Base-by-base conservation (phyloP, 2,329 filamentous ascomycete genomes). In the Xylaria polymorpha region DNA sequence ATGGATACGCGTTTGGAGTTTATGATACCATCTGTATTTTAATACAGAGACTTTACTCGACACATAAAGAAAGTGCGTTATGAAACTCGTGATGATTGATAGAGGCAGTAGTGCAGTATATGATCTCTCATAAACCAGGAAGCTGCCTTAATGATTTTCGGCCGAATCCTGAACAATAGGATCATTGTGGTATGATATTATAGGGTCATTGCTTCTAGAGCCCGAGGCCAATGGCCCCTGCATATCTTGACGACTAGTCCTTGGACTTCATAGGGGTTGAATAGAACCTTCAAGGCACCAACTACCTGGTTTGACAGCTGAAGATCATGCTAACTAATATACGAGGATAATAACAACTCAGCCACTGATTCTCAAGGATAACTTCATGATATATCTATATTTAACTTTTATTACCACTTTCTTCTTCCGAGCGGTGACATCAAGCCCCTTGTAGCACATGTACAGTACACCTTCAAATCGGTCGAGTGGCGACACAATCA, bases 321-420 rank as follows among this genome's bases (percentile, higher is more conserved):
- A 57, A 43, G 25, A 61, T 46, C 22, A 57, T 39, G 39, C 15
- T 64, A 37, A 37, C 15, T 48, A 43, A 37, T 37, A 37, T 25
- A 35, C 20, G 44, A 59, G 14, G 35, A 51, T 6, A 10, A 55
- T 15, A 32, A 37, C 25, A 15, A 29, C 46, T 1, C 14, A 35
- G 56, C 61, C 55, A 60, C 37, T 44, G 32, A 37, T 57, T 51
- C n/a, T 55, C 10, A 41, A 48, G 18, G 18, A 12, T 1, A 29
- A 57, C 32, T 14, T n/a, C 20, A 15, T 12, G 8, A 14, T 3
- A 25, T 51, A 18, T 58, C 63, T 69, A 67, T 66, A 56, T 59
- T 56, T 63, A 62, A 66, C 14, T 39, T 4, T 12, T 43, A 29
- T 29, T 29, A 29, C 25, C 32, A 29, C 9, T 50, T 62, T 18